Base-by-base conservation (phyloP, 2,329 filamentous ascomycete species). In the Arachnomyces sp. region DNA sequence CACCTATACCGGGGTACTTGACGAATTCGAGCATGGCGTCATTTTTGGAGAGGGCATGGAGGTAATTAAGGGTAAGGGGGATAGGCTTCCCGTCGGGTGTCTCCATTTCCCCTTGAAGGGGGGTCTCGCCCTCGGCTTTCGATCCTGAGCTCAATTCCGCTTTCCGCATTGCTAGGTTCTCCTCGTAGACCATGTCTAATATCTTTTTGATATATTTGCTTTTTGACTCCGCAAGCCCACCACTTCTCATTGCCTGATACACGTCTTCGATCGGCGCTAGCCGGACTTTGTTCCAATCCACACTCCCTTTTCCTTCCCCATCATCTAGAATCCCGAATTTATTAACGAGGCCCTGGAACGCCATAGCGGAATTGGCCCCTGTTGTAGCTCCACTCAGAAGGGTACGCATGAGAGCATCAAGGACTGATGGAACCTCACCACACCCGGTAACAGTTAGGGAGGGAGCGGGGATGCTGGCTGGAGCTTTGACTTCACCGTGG, bases 251-350 rank as follows among this genome's bases (percentile, higher is more conserved):
- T 0, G 82, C 76, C 37, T 81, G 65, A 34, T 74, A 76, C n/a
- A 92, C 67, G 4, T 82, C 75, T 30, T 73, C 66, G 3, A 75
- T 56, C 1, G 75, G 59, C 2, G 79, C 76, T 17, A 65, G 59
- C 15, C 78, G 74, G 2, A 89, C 80, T 7, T 76, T 77, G 49
- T 86, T 76, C 82, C 83, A 90, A 55, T 88, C 69, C 6, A 88
- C 80, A 40, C 81, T 84, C 2, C 81, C 81, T 49, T 81, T 78
- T 4, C 81, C 82, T 7, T 81, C 64, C 5, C 82, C 78, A 31
- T 73, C 67, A 25, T 77, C 57, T 3, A 82, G 62, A 13, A 77
- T 68, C 1, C 84, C 82, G 46, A 82, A 88, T 28, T 64, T 72
- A 13, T 73, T 54, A 2, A 81, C 76, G 0, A 92, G 67, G 0